Evolutionary conservation across 1,284 basidiomycete species (phyloP).

Genomic region (Leccinum pallidistipes): DNA sequence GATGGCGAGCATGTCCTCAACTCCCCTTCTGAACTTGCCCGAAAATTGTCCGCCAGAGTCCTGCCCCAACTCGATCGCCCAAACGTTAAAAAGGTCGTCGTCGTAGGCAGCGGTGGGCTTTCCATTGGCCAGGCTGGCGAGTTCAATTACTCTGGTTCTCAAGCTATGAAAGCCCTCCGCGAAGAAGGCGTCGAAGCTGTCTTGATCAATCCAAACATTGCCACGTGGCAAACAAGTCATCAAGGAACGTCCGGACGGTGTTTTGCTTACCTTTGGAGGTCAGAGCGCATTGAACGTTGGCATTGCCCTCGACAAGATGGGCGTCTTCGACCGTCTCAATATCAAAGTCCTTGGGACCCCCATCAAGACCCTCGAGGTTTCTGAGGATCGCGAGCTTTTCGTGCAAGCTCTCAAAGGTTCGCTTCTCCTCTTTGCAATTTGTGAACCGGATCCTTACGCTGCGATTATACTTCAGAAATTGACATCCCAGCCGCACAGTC

Average conservation of each 20-base stretch:
- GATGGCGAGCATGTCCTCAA: conserved; percentile 83
- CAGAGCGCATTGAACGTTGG: conserved; percentile 98
- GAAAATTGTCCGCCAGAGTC: conserved; percentile 88
- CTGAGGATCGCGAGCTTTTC: conserved; percentile 97
- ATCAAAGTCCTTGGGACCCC: conserved; percentile 96
- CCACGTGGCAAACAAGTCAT: conserved; percentile 97
- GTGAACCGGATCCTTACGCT: conserved; percentile 1
- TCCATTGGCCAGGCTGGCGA: conserved; percentile 99
- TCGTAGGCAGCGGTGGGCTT: conserved; percentile 95
- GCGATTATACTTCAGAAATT: conserved; percentile 66
- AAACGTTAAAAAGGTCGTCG: conserved; percentile 93
- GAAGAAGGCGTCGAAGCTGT: conserved; percentile 96
- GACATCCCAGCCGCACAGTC: conserved; percentile 97
- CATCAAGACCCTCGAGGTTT: conserved; percentile 92
- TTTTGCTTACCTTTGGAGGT: conserved; percentile 98
- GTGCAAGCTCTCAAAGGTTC: conserved; percentile 93
- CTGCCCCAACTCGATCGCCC: conserved; percentile 84
- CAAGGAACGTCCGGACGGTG: conserved; percentile 98
- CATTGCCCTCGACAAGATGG: conserved; percentile 98
- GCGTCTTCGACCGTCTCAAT: conserved; percentile 91
- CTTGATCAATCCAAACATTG: conserved; percentile 97
- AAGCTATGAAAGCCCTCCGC: conserved; percentile 96
- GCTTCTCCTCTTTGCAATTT: conserved; percentile 13
- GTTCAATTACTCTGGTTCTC: conserved; percentile 99
- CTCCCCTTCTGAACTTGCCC: conserved; percentile 90